Evolutionary conservation across 140 eudicot species (phyloP).

Genomic region (Senecio squalidus): DNA sequence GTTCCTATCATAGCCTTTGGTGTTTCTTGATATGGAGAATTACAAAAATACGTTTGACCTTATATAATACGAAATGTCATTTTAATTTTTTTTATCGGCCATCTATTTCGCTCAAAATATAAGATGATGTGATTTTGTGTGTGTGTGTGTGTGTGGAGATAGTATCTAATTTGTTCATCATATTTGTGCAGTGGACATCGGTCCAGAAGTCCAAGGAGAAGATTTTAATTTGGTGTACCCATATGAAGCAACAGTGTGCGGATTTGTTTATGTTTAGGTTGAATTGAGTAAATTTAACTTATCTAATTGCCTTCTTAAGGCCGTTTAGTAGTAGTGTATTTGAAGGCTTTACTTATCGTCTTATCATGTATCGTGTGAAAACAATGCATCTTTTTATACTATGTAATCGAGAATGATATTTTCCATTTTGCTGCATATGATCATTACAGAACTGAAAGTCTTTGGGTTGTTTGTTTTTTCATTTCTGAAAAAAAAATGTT

Average conservation of each 20-base stretch:
- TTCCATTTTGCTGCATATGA: slow-evolving; percentile 13
- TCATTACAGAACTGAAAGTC: slow-evolving; percentile 13
- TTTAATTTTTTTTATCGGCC: no score
- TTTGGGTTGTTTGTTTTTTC: background rate
- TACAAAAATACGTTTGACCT: no score
- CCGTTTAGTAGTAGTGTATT: slow-evolving; percentile 15
- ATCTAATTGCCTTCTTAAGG: slow-evolving; percentile 7
- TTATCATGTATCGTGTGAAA: slow-evolving; percentile 17
- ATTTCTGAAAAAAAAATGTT: background rate
- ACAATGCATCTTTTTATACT: background rate
- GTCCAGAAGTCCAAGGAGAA: slow-evolving; percentile 95
- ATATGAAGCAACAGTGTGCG: slow-evolving; percentile 13
- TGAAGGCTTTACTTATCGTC: slow-evolving; percentile 15
- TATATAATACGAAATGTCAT: no score
- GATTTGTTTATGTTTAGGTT: slow-evolving; percentile 20
- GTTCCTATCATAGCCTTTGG: background rate
- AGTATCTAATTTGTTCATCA: background rate
- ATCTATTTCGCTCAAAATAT: no score
- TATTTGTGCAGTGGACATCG: slow-evolving; percentile 61
- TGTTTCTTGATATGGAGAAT: background rate
- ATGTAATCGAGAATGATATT: slow-evolving; percentile 17
- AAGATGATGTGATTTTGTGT: no score
- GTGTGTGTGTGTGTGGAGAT: no score
- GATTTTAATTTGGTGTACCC: slow-evolving; percentile 37
- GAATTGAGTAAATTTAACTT: slow-evolving; percentile 21